Conservation (phyloP, 179 eudicot genomes). For the Monotropa hypopitys region DNA sequence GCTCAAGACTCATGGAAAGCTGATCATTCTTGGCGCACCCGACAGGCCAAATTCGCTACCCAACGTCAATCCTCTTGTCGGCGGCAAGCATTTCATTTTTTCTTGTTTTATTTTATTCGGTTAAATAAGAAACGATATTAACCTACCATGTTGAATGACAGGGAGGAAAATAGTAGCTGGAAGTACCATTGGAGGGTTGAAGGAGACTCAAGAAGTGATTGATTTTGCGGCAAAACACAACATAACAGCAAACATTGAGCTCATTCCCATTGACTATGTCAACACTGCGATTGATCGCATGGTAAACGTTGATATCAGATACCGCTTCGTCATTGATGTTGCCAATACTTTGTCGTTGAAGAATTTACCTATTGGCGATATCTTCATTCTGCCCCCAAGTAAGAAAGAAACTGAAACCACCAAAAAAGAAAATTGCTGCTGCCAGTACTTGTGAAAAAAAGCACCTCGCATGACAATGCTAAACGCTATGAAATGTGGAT, state of each 20-base stretch:
- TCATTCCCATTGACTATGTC: constrained; percentile 1
- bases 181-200: not conserved
- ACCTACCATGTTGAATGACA: not conserved
- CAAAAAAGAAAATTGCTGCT: no score
- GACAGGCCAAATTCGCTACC: not conserved
- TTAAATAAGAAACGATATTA: not conserved
- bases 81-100: not conserved
- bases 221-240: not conserved
- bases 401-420: no score
- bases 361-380: not conserved
- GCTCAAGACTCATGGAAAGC: not conserved
- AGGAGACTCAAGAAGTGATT: constrained; percentile 2
- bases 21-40: constrained; percentile 1
- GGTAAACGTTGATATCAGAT: not conserved
- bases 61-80: not conserved
- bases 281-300: constrained; percentile 5
- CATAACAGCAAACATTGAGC: constrained; percentile 1
- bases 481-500: no score
- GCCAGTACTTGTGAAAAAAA: no score
- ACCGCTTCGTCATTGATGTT: constrained; percentile 2
- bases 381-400: no score
- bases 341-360: not conserved
- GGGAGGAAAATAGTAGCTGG: constrained; percentile 4
- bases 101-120: not conserved
- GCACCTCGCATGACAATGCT: no score